phyloP scores from a whole-genome alignment of 2,329 filamentous ascomycete genomes.

The Chalaropsis thielavioides region DNA sequence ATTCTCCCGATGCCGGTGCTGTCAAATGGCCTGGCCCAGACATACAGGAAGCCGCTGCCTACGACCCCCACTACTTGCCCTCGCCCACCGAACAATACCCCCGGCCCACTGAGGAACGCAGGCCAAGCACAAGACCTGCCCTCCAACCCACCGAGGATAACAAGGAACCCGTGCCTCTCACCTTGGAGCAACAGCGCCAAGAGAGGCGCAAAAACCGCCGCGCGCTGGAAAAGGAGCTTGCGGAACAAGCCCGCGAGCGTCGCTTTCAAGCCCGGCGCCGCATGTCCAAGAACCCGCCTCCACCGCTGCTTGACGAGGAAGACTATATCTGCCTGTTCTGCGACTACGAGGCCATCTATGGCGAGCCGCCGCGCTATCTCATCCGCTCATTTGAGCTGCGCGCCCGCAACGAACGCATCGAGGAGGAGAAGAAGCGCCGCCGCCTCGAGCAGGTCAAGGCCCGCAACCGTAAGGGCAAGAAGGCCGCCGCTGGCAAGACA shows the following conservation, averaged over 20 bases:
- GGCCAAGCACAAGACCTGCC: background rate
- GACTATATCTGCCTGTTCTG: conserved; percentile 97
- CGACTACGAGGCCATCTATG: conserved; percentile 93
- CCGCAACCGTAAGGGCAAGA: conserved; percentile 81
- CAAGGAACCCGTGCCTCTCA: conserved; percentile 9
- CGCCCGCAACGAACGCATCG: conserved; percentile 69
- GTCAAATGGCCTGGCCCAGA: conserved; percentile 55
- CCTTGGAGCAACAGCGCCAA: conserved; percentile 17
- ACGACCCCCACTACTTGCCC: conserved; percentile 11
- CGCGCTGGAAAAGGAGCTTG: conserved; percentile 55
- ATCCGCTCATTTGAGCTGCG: conserved; percentile 92
- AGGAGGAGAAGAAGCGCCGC: conserved; percentile 71
- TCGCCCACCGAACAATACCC: conserved; percentile 22
- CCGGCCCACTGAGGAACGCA: background rate
- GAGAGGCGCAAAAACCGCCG: conserved; percentile 45
- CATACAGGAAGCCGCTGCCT: conserved; percentile 21
- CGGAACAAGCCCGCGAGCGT: conserved; percentile 60
- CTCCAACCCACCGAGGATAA: background rate
- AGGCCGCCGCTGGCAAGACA: conserved; percentile 45
- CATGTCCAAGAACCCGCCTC: conserved; percentile 61
- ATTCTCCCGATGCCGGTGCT: conserved; percentile 71
- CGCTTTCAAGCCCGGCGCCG: conserved; percentile 61
- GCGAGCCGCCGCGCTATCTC: conserved; percentile 66
- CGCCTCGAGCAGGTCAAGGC: conserved; percentile 86
- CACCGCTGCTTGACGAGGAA: conserved; percentile 38